phyloP scores from a whole-genome alignment of 352 stramenopile genomes.

The Aphanomyces invadans region DNA sequence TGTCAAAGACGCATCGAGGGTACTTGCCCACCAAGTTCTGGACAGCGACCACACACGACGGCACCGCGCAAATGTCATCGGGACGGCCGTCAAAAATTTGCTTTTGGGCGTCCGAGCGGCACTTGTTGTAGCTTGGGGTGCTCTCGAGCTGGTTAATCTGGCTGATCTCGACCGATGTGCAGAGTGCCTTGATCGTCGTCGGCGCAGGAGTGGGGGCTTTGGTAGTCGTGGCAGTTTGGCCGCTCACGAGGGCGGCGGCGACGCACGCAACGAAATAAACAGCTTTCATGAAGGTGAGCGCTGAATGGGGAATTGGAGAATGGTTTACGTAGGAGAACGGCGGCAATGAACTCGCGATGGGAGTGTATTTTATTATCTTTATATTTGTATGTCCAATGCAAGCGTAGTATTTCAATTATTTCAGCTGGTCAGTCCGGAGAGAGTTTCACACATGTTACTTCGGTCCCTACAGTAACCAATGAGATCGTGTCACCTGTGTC shows the following conservation, averaged over 20 bases:
- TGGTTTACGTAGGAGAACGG: background rate
- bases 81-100: slow-evolving; percentile 11
- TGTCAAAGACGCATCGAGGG: slow-evolving; percentile 20
- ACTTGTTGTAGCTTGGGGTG: slow-evolving; percentile 14
- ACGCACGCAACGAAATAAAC: background rate
- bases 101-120: slow-evolving; percentile 18
- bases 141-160: slow-evolving; percentile 10
- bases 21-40: slow-evolving; percentile 20
- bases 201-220: background rate
- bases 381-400: background rate
- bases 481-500: background rate
- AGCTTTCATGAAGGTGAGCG: slow-evolving; percentile 14
- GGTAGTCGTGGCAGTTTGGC: background rate
- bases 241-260: background rate
- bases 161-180: background rate
- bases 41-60: slow-evolving; percentile 20
- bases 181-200: slow-evolving; percentile 14
- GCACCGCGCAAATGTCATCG: slow-evolving; percentile 6
- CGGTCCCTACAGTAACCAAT: too few species aligned
- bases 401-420: background rate
- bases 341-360: too few species aligned
- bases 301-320: slow-evolving; percentile 4
- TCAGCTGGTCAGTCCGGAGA: background rate
- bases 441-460: background rate
- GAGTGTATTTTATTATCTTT: background rate